phyloP scores from a whole-genome alignment of 257 asterid species.

The Euphrasia confusa region DNA sequence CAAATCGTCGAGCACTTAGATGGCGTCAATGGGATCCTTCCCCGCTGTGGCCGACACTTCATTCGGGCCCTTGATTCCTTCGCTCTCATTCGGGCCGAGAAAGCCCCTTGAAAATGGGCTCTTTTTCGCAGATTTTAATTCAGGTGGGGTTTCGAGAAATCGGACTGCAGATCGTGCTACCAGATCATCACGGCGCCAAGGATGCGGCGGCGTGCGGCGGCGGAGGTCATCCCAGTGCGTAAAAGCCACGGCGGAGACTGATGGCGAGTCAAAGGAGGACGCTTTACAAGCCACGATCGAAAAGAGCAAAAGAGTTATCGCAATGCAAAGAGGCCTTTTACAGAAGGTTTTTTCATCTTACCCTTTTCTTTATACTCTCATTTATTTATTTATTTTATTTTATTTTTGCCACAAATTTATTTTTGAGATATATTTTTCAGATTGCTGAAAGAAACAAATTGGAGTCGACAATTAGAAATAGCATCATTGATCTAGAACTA shows the following conservation, averaged over 20 bases:
- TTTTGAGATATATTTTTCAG: slow-evolving; percentile 32
- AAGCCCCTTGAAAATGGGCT: slow-evolving; percentile 36
- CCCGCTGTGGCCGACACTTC: slow-evolving; percentile 50
- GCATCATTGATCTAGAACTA: slow-evolving; percentile 46
- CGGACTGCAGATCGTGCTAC: slow-evolving; percentile 26
- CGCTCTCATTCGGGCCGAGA: slow-evolving; percentile 29
- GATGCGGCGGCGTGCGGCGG: slow-evolving; percentile 30
- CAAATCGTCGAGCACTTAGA: slow-evolving; percentile 33
- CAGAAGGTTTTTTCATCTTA: slow-evolving; percentile 57
- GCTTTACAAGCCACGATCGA: slow-evolving; percentile 64
- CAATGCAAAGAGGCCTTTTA: slow-evolving; percentile 62
- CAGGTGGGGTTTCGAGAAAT: slow-evolving; percentile 31
- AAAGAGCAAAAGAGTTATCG: slow-evolving; percentile 76
- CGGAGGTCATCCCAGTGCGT: slow-evolving; percentile 40
- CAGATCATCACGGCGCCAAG: slow-evolving; percentile 36
- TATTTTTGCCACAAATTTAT: background rate
- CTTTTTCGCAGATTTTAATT: slow-evolving; percentile 25
- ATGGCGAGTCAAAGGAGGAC: slow-evolving; percentile 45
- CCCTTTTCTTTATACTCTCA: background rate
- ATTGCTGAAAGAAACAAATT: slow-evolving; percentile 78
- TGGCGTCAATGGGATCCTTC: slow-evolving; percentile 57
- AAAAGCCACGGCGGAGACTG: slow-evolving; percentile 38
- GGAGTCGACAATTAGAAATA: slow-evolving; percentile 65
- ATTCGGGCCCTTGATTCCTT: slow-evolving; percentile 40
- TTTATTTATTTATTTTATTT: background rate